Evolutionary conservation across 257 asterid genomes (phyloP).

Genomic region (Penstemon eatonii): DNA sequence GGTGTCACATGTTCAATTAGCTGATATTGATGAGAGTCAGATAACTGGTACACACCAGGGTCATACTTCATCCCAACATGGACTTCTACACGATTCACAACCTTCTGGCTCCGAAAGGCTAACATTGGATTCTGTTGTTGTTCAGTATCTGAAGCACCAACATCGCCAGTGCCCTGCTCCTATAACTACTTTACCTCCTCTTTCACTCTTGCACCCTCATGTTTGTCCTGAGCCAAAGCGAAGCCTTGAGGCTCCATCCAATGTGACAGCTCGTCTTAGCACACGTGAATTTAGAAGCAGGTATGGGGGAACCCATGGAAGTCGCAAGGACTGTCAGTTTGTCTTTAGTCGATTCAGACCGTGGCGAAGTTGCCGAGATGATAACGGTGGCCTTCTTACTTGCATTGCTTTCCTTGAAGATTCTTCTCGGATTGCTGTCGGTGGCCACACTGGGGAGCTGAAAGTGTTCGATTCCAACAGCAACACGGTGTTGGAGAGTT

Average conservation of each 20-base stretch:
- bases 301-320: slow-evolving; percentile 80
- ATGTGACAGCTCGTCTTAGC: slow-evolving; percentile 85
- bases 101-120: slow-evolving; percentile 64
- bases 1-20: slow-evolving; percentile 41
- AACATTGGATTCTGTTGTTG: slow-evolving; percentile 84
- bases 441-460: slow-evolving; percentile 89
- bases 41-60: slow-evolving; percentile 27
- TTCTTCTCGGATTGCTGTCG: slow-evolving; percentile 77
- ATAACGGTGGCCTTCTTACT: slow-evolving; percentile 60
- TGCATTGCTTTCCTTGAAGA: slow-evolving; percentile 87
- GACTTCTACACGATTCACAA: slow-evolving; percentile 59
- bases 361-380: slow-evolving; percentile 96
- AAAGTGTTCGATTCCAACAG: slow-evolving; percentile 80
- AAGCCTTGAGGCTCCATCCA: slow-evolving; percentile 93
- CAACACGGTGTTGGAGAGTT: slow-evolving; percentile 69
- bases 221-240: slow-evolving; percentile 92
- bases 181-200: slow-evolving; percentile 96
- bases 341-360: slow-evolving; percentile 95
- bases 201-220: slow-evolving; percentile 94
- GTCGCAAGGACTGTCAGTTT: slow-evolving; percentile 91
- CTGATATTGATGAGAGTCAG: slow-evolving; percentile 60
- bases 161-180: slow-evolving; percentile 99
- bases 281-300: slow-evolving; percentile 78
- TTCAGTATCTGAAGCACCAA: slow-evolving; percentile 94
- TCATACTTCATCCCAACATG: slow-evolving; percentile 52